Percentiles rank a stretch among this genome's conserved stretches.
Conservation (phyloP, 2,329 filamentous ascomycete genomes). For the Epichloe baconii region DNA sequence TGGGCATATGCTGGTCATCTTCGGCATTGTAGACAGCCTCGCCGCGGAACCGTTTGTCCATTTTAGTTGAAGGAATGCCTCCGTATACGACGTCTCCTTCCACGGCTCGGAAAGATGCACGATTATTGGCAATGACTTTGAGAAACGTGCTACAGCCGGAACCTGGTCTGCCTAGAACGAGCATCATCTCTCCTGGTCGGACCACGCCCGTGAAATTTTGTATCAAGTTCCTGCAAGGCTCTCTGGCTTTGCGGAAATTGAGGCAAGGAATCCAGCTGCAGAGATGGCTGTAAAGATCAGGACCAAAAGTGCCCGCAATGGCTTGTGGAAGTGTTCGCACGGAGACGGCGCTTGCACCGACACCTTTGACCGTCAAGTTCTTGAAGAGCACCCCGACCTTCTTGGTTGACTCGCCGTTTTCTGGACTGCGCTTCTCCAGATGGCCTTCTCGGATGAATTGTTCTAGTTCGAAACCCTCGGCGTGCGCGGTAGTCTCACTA, state of each 20-base stretch:
- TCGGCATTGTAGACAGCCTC: conserved; percentile 71
- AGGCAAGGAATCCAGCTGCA: conserved; percentile 22
- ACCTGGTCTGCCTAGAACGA: conserved; percentile 53
- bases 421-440: conserved; percentile 54
- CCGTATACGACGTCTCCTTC: conserved; percentile 47
- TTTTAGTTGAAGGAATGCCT: conserved; percentile 54
- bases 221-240: conserved; percentile 1
- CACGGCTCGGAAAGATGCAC: conserved; percentile 45
- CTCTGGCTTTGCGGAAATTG: background rate
- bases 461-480: conserved; percentile 53
- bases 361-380: conserved; percentile 60
- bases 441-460: conserved; percentile 62
- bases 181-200: conserved; percentile 24
- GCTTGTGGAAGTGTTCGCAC: conserved; percentile 63
- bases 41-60: conserved; percentile 55
- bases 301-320: conserved; percentile 65
- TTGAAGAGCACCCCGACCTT: conserved; percentile 69
- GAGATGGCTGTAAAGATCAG: conserved; percentile 58
- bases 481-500: conserved; percentile 8
- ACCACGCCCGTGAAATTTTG: conserved; percentile 22
- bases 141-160: conserved; percentile 66
- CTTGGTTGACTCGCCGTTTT: conserved; percentile 47
- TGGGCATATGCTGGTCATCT: conserved; percentile 63
- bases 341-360: conserved; percentile 52
- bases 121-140: conserved; percentile 59